These are phyloP conservation scores for Apiospora aurea DNA, from an alignment of 2,329 filamentous ascomycete species.

Conservation along the genomic window DNA sequence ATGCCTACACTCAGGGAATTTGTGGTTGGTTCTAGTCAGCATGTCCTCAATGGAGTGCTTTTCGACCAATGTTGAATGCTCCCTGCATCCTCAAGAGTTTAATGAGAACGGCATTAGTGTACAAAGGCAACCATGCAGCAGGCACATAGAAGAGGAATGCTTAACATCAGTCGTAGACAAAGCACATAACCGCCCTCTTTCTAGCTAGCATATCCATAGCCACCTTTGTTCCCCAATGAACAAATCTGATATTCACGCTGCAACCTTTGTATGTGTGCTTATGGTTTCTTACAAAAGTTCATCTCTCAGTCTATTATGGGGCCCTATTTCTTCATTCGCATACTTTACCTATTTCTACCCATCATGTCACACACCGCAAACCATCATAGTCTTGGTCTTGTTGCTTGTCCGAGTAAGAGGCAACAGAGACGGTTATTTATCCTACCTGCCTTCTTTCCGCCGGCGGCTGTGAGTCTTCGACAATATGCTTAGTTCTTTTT, in stretches of 20 bases:
- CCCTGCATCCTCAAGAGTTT: neutral
- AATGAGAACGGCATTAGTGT: neutral
- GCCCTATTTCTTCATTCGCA: neutral
- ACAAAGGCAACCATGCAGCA: neutral
- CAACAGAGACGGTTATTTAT: neutral
- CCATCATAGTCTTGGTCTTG: too few species aligned
- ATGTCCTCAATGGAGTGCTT: fast-evolving
- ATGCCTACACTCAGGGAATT: neutral
- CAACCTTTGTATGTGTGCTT: neutral
- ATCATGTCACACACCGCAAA: neutral
- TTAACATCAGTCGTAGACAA: neutral
- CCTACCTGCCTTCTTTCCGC: too few species aligned
- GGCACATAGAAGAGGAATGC: neutral
- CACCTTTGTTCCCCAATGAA: neutral
- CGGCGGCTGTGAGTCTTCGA: too few species aligned
- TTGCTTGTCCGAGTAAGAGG: neutral
- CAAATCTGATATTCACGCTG: neutral
- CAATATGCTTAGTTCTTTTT: neutral
- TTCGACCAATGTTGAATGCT: neutral
- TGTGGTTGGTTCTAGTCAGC: neutral
- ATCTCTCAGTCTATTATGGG: neutral
- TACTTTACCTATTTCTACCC: neutral
- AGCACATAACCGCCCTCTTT: neutral
- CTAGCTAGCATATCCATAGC: neutral
- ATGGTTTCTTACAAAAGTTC: neutral